Base-by-base conservation (phyloP, 306 rosid species). In the Senna tora region DNA sequence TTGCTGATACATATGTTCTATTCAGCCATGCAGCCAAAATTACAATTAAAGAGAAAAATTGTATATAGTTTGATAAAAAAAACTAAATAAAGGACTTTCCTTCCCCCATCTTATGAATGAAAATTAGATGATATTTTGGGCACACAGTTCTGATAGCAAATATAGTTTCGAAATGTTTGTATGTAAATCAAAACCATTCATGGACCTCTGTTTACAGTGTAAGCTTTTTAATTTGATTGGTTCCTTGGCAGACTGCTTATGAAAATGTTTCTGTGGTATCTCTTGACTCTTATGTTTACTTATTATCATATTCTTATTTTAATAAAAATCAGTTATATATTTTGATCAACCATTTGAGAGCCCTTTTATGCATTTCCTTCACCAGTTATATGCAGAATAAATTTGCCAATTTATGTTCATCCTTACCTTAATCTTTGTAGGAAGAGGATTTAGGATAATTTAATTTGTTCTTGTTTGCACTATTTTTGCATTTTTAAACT, bases 381-480 rank as follows among this genome's bases (percentile, higher is more conserved):
- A 21, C 61, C 45, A 32, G 13, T 55, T 14, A 50, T 33, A 9
- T 22, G 5, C n/a, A 32, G 47, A 39, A 50, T 2, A 22, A 22
- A 39, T 69, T 60, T 34, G 7, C 19, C 59, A 43, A 16, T 58
- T 22, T 15, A 25, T 21, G 53, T 54, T 36, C 39, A 38, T 30
- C 56, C 57, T 47, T 32, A 58, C 20, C 13, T 50, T 47, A 10
- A 13, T 3, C 42, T 54, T 33, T 53, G 17, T 25, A 21, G 46
- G 16, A 25, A 22, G 49, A 25, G 41, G 52, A 34, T 17, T 54
- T 22, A 20, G 36, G 53, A 17, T 63, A 22, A 47, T 71, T 67
- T 70, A 12, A 57, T 49, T 36, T 47, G 56, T 34, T 55, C 21
- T 34, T 58, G 11, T 43, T 36, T 57, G 28, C 21, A 80, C 45